Evolutionary conservation across 2,329 filamentous ascomycete species (phyloP).

Genomic region (Trichoderma harzianum): DNA sequence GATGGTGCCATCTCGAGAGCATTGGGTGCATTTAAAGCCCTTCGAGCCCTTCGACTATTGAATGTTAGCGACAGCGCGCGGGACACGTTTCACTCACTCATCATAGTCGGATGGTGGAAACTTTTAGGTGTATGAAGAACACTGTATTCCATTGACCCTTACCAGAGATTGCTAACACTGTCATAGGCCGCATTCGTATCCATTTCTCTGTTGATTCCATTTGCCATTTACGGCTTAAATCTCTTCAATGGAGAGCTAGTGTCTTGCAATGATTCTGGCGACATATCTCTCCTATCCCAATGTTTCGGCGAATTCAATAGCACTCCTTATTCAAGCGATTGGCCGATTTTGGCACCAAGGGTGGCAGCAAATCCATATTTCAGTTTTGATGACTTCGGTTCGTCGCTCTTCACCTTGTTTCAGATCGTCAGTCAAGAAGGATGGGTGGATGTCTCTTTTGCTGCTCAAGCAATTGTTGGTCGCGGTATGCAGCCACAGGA

Average conservation of each 20-base stretch:
- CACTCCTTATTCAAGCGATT: slow-evolving; percentile 68
- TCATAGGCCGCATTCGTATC: slow-evolving; percentile 79
- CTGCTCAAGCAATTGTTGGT: slow-evolving; percentile 77
- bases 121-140: slow-evolving; percentile 66
- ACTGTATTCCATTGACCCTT: background rate
- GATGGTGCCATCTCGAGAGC: slow-evolving; percentile 84
- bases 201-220: slow-evolving; percentile 88
- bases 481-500: slow-evolving; percentile 67
- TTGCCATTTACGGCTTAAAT: slow-evolving; percentile 93
- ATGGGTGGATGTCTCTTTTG: slow-evolving; percentile 91
- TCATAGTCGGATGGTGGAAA: slow-evolving; percentile 92
- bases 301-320: slow-evolving; percentile 83
- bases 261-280: slow-evolving; percentile 63
- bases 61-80: slow-evolving; percentile 96
- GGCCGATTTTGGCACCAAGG: slow-evolving; percentile 80
- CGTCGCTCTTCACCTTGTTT: slow-evolving; percentile 92
- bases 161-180: slow-evolving; percentile 13
- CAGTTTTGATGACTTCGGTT: slow-evolving; percentile 92
- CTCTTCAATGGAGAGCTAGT: slow-evolving; percentile 82
- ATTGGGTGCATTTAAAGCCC: slow-evolving; percentile 93
- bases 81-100: slow-evolving; percentile 94
- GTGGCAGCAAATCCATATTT: slow-evolving; percentile 79
- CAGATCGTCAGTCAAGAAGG: slow-evolving; percentile 99
- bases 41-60: slow-evolving; percentile 83
- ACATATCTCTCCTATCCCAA: slow-evolving; percentile 59